phyloP scores from a whole-genome alignment of 192 early-diverging fungal species.

The Gryganskiella cystojenkinii region DNA sequence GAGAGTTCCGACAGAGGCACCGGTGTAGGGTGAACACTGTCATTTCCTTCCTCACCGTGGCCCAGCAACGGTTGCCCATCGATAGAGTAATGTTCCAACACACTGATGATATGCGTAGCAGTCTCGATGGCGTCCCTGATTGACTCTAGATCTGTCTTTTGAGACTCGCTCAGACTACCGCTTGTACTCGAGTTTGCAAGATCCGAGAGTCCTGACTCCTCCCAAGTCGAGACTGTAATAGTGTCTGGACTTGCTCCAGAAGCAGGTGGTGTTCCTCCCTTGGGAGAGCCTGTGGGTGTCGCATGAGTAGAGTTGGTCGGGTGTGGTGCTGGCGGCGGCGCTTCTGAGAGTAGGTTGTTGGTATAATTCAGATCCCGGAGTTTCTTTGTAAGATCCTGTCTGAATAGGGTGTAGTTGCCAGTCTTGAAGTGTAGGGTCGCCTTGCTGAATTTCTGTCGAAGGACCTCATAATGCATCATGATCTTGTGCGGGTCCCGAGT shows the following conservation, averaged over 20 bases:
- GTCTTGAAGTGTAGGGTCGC: slow-evolving; percentile 60
- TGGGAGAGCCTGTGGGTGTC: not conserved
- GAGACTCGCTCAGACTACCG: slow-evolving; percentile 18
- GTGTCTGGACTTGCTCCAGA: slow-evolving; percentile 14
- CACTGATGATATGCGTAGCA: slow-evolving; percentile 41
- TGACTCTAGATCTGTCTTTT: slow-evolving; percentile 33
- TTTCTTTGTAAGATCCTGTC: slow-evolving; percentile 55
- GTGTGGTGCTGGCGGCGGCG: slow-evolving; percentile 19
- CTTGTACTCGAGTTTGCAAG: not conserved
- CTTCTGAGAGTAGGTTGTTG: slow-evolving; percentile 47
- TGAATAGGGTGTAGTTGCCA: slow-evolving; percentile 62
- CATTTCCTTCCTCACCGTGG: slow-evolving; percentile 33
- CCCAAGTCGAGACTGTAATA: slow-evolving; percentile 1
- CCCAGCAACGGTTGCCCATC: slow-evolving; percentile 46
- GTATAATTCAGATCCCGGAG: slow-evolving; percentile 63
- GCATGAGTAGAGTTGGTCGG: not conserved
- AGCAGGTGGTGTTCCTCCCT: not conserved
- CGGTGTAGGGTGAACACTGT: slow-evolving; percentile 20
- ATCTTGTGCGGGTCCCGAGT: slow-evolving; percentile 61
- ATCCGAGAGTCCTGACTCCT: slow-evolving; percentile 3
- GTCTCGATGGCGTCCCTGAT: slow-evolving; percentile 52
- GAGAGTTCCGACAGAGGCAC: slow-evolving; percentile 39
- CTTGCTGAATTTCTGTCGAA: slow-evolving; percentile 55
- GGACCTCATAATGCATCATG: slow-evolving; percentile 51
- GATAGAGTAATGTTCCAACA: slow-evolving; percentile 44